Evolutionary conservation across 1,284 basidiomycete species (phyloP).

Genomic region (Moesziomyces sp.): DNA sequence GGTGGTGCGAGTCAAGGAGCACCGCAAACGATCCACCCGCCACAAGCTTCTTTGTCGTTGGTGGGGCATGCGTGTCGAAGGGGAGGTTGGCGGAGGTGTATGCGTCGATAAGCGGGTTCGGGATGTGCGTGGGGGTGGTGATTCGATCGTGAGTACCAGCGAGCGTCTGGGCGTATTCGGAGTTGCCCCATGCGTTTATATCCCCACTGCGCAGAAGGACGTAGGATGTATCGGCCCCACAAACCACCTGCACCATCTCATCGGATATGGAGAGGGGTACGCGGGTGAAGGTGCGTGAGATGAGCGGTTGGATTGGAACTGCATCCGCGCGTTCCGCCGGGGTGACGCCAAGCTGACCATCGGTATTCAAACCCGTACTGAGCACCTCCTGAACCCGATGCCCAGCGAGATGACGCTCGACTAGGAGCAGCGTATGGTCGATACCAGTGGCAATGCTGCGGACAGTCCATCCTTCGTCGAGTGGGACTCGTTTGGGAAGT

Average conservation of each 20-base stretch:
- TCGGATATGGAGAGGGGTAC: conserved; percentile 3
- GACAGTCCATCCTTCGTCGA: conserved; percentile 12
- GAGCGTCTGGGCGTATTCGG: conserved; percentile 54
- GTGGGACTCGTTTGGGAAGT: conserved; percentile 10
- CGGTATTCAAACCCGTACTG: conserved; percentile 47
- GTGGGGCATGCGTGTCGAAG: background rate
- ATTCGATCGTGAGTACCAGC: conserved; percentile 27
- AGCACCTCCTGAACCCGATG: conserved; percentile 7
- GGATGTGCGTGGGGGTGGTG: conserved; percentile 1
- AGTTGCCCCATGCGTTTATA: conserved; percentile 57
- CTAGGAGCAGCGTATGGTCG: conserved; percentile 32
- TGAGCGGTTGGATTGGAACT: conserved; percentile 22
- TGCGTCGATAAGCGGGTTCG: conserved; percentile 14
- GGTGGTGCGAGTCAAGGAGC: conserved; percentile 21
- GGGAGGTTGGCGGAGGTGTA: background rate
- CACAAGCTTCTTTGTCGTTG: conserved; percentile 15
- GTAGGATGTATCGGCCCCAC: conserved; percentile 53
- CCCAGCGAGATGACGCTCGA: conserved; percentile 10
- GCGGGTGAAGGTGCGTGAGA: conserved; percentile 4
- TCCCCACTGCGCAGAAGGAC: conserved; percentile 14
- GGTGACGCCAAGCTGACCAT: conserved; percentile 49
- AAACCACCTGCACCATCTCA: conserved; percentile 15
- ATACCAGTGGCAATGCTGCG: conserved; percentile 8
- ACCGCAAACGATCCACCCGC: conserved; percentile 34
- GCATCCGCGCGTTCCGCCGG: background rate